Evolutionary conservation across 139 green algal genomes (phyloP), one percentile per base, ranked within the genome.

Genomic region (Zygnema circumcarinatum): DNA sequence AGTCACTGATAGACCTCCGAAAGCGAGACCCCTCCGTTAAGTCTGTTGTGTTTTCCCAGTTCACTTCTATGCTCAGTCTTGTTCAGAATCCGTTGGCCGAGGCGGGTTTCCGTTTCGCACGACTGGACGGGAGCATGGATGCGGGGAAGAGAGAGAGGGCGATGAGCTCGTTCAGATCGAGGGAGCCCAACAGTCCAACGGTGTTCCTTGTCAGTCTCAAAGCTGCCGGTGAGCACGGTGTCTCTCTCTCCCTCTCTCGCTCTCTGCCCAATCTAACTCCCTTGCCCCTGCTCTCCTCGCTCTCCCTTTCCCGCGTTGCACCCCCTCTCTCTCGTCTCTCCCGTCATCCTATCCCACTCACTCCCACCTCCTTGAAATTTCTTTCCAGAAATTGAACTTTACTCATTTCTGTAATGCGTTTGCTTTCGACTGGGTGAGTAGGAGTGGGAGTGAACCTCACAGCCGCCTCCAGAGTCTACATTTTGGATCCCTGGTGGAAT

Each of bases 1-100:
- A 2, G 3, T 83, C 33, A 47, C 35, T 83, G 22, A 20, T 33
- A 3, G 75, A 47, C 39, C 39, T 52, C 25, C 75, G 32, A 35
- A 20, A 3, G 32, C 21, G 25, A 2, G 75, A 83, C 3, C 75
- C 75, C 39, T 31, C 39, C 25, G 75, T 83, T 25, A 96, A 97
- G 85, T 93, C 95, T 7, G 94, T 98, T 31, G 94, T 98, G 31
- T 98, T 98, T 91, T 95, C 91, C 38, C 95, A 98, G 91, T 98
- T 95, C 94, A 98, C 94, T 0, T 76, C 86, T 76, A 97, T 98
- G 94, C 87, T 98, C 36, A 94, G 97, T 81, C 89, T 98, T 67
- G 67, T 97, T 53, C 94, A 98, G 89, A 25, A 2, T 0, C 84
- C 91, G 1, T 74, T 93, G 1, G 47, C 41, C 0, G 83, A 29